A percentile compares a stretch with the other conserved stretches of the same genome.
These are phyloP conservation scores for Fusarium abutilonis DNA, from an alignment of 2,329 filamentous ascomycete genomes.

Conservation along the genomic window DNA sequence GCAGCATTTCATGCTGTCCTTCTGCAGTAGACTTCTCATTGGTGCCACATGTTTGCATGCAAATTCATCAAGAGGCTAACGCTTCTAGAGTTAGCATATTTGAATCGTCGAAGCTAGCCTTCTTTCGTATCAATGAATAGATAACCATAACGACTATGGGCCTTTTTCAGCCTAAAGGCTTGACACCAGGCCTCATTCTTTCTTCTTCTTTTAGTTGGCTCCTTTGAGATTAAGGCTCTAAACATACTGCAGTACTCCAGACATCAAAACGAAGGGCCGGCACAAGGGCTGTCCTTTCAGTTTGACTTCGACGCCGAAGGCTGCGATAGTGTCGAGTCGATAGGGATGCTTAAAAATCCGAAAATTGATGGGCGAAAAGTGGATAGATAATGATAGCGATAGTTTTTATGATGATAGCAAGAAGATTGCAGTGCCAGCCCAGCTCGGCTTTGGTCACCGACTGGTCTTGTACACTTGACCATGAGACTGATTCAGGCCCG, in stretches of 20 bases:
- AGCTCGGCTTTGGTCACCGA: neutral
- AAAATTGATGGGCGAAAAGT: neutral
- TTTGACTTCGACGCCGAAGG: too few relatives aligned
- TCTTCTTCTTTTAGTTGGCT: too few relatives aligned
- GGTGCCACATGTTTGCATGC: neutral
- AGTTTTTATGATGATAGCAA: neutral
- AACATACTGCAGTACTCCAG: neutral
- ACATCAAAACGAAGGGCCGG: neutral
- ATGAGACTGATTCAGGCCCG: conserved; percentile 1
- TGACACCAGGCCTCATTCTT: too few relatives aligned
- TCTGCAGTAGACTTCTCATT: neutral
- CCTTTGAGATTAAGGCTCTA: too few relatives aligned
- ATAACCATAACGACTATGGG: neutral
- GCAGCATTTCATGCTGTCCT: neutral
- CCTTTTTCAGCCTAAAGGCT: neutral
- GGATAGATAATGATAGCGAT: neutral
- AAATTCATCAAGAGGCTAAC: neutral
- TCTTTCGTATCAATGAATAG: too few relatives aligned
- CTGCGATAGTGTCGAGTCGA: too few relatives aligned
- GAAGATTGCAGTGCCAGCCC: neutral
- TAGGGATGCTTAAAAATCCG: neutral
- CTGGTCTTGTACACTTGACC: conserved; percentile 2
- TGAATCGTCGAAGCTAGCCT: neutral
- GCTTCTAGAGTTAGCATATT: neutral
- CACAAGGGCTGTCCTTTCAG: neutral